Evolutionary conservation across 768 basidiomycete genomes (phyloP), one percentile per base, ranked within the genome.

Genomic region (Nidularia sp.): DNA sequence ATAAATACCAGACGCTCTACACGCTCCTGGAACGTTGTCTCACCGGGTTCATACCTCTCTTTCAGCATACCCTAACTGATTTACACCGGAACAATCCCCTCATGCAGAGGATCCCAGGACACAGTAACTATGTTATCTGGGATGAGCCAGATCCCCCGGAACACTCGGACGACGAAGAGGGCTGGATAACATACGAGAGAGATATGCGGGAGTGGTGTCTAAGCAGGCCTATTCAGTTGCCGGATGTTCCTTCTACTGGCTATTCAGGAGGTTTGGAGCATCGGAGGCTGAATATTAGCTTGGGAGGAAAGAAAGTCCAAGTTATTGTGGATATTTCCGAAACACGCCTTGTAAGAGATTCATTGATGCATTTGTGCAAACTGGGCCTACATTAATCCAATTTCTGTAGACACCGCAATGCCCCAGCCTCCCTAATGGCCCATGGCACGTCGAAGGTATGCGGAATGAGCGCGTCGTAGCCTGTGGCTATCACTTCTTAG

Each of bases 401-500:
- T 43, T 36, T 12, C 18, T 36, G 13, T 41, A 68, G 65, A 55
- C 34, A 9, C 72, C 75, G 8, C 66, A 65, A 15, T 63, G 61
- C 5, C 65, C 70, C 5, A 47, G 48, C 6, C 74, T 68, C 58
- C 51, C 59, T 4, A 74, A 69, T 1, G 64, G 68, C 8, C 61
- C 60, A 10, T 82, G 79, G 79, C 76, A 74, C 45, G 78, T 78
- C 13, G 75, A 77, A 59, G 79, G 80, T 34, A 79, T 80, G 77
- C 61, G 69, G 51, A 78, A 76, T 50, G 80, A 83, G 55, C 66
- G 73, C 5, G 74, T 83, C 41, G 73, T 74, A 0, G 78, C 79
- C 1, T 76, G 71, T 52, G 73, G 70, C 1, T 63, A 75, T 9
- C 72, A 77, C 51, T 75, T 70, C 51, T 46, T 70, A 22, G 66